These are phyloP conservation scores for Avena atlantica DNA, from an alignment of 176 grass and related monocot genomes.

Conservation along the genomic window DNA sequence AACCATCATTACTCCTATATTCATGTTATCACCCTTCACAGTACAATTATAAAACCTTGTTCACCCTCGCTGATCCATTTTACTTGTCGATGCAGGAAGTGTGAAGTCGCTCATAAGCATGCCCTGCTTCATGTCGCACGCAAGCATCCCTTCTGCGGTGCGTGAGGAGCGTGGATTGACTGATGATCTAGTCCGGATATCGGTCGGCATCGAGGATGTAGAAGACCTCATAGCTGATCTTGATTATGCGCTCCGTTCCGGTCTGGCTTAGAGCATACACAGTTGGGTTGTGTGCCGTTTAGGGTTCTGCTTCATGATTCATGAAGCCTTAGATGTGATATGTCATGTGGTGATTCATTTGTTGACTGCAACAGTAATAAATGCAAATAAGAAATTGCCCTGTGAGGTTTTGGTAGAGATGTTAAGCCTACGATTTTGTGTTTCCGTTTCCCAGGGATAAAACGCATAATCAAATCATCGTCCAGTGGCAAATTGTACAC, in stretches of 20 bases:
- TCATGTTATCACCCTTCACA: neutral
- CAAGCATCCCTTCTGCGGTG: slow-evolving; percentile 70
- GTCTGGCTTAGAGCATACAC: slow-evolving; percentile 42
- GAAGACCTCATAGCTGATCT: slow-evolving; percentile 92
- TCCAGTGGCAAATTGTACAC: neutral
- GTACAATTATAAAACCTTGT: neutral
- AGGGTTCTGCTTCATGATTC: neutral
- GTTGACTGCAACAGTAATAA: neutral
- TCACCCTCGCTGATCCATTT: neutral
- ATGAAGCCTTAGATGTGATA: slow-evolving; percentile 14
- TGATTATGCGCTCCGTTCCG: slow-evolving; percentile 66
- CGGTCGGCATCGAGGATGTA: slow-evolving; percentile 86
- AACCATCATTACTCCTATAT: neutral
- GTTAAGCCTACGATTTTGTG: too few relatives aligned
- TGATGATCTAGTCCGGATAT: slow-evolving; percentile 86
- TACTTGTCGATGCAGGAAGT: slow-evolving; percentile 60
- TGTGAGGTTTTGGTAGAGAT: neutral
- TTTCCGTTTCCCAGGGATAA: neutral
- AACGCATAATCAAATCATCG: neutral
- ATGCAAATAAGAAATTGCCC: neutral
- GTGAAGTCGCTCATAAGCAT: slow-evolving; percentile 96
- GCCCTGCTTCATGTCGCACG: slow-evolving; percentile 99
- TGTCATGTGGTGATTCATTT: slow-evolving; percentile 30
- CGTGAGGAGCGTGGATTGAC: slow-evolving; percentile 81
- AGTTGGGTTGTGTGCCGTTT: neutral